phyloP scores from a whole-genome alignment of 2,329 filamentous ascomycete species.

The Hypocreales sp. region DNA sequence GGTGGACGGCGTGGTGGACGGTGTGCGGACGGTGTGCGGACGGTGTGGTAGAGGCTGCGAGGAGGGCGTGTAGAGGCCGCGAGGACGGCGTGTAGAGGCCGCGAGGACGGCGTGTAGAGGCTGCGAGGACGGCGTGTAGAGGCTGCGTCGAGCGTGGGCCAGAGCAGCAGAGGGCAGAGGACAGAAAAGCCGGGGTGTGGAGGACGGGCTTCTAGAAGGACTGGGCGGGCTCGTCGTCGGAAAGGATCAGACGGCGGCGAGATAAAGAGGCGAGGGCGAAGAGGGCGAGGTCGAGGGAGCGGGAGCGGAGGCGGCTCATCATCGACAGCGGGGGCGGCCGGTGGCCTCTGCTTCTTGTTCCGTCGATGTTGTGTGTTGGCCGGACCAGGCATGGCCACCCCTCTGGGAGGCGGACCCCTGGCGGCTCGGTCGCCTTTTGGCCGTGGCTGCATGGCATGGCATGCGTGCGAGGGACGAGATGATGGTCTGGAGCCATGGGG shows the following conservation, averaged over 20 bases:
- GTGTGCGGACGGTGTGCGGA: not conserved
- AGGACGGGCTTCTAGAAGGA: conserved; percentile 14
- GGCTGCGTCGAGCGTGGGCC: not conserved
- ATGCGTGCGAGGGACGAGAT: not conserved
- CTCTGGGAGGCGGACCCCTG: not conserved
- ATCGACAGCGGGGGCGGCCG: not conserved
- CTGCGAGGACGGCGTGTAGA: not conserved
- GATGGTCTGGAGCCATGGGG: not conserved
- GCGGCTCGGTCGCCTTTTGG: too few relatives aligned
- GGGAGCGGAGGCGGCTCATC: not conserved
- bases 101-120: not conserved
- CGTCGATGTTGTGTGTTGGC: too few relatives aligned
- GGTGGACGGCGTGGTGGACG: not conserved
- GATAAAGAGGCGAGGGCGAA: not conserved
- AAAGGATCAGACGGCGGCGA: conserved; percentile 5
- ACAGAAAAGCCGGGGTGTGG: not conserved
- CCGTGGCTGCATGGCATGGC: too few relatives aligned
- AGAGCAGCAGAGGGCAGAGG: not conserved
- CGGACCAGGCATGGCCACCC: not conserved
- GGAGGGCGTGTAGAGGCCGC: not conserved
- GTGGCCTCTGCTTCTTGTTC: too few relatives aligned
- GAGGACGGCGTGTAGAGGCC: not conserved
- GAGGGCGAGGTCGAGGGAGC: not conserved
- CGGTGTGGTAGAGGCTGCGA: not conserved
- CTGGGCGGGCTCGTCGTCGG: too few relatives aligned